Evolutionary conservation across 2,329 filamentous ascomycete species (phyloP).

Genomic region (Apiospora saccharicola): DNA sequence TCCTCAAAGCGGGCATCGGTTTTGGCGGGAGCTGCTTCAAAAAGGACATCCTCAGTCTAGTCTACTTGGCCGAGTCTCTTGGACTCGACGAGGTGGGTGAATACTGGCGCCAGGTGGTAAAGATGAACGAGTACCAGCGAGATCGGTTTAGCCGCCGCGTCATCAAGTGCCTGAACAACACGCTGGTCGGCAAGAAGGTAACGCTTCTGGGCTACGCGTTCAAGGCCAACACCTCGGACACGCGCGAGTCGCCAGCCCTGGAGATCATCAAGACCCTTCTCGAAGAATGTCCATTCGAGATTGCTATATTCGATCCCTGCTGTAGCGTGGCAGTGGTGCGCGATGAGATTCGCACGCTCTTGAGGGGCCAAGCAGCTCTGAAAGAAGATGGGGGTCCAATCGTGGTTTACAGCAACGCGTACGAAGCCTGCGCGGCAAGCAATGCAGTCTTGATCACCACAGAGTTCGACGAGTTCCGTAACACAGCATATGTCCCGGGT

Average conservation of each 20-base stretch:
- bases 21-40: constrained; percentile 85
- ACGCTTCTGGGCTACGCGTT: constrained; percentile 79
- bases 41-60: constrained; percentile 78
- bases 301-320: constrained; percentile 74
- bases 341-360: constrained; percentile 56
- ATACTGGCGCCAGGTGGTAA: constrained; percentile 78
- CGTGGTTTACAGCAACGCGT: constrained; percentile 55
- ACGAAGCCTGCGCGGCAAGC: constrained; percentile 57
- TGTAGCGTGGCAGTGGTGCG: constrained; percentile 60
- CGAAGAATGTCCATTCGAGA: constrained; percentile 68
- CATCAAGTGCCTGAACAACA: constrained; percentile 72
- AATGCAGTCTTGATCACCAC: constrained; percentile 63
- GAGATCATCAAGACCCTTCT: constrained; percentile 72
- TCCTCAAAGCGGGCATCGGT: constrained; percentile 77
- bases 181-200: constrained; percentile 73
- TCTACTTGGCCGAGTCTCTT: constrained; percentile 76
- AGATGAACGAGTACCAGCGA: constrained; percentile 79
- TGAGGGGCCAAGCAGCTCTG: constrained; percentile 43
- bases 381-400: constrained; percentile 52
- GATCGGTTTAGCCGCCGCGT: constrained; percentile 73
- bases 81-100: constrained; percentile 74
- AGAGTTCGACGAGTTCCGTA: constrained; percentile 63
- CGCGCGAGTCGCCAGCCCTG: constrained; percentile 73
- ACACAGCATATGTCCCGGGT: constrained; percentile 41
- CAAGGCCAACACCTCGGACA: constrained; percentile 82